Evolutionary conservation across 768 basidiomycete species (phyloP).

Genomic region (Boletus fagicola): DNA sequence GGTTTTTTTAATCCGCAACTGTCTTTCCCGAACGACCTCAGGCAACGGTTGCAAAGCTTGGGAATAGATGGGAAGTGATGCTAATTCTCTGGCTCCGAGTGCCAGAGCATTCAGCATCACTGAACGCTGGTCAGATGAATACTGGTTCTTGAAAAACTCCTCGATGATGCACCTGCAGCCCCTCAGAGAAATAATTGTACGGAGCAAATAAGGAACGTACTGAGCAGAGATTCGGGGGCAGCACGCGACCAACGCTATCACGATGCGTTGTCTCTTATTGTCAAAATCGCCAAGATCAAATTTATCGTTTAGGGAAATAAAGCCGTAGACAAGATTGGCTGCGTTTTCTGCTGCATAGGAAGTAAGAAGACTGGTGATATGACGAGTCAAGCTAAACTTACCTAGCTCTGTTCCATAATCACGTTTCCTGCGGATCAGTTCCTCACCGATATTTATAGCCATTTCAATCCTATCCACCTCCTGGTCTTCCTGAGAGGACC

Average conservation of each 20-base stretch:
- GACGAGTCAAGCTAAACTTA: conserved; percentile 27
- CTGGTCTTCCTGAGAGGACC: conserved; percentile 53
- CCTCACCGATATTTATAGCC: conserved; percentile 76
- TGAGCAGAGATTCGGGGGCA: conserved; percentile 75
- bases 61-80: conserved; percentile 40
- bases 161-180: conserved; percentile 70
- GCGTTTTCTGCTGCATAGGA: conserved; percentile 80
- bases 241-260: conserved; percentile 79
- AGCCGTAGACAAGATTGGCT: conserved; percentile 69
- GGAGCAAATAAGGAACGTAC: conserved; percentile 46
- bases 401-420: conserved; percentile 88
- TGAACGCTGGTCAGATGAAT: conserved; percentile 82
- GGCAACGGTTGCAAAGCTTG: conserved; percentile 44
- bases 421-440: conserved; percentile 78
- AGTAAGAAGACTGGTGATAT: conserved; percentile 4
- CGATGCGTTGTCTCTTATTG: conserved; percentile 66
- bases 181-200: not conserved
- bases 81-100: conserved; percentile 82
- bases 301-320: conserved; percentile 76
- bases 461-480: conserved; percentile 79
- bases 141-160: conserved; percentile 93
- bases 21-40: conserved; percentile 68
- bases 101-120: conserved; percentile 85
- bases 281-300: conserved; percentile 83
- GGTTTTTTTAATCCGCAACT: conserved; percentile 59